Percentiles rank a stretch among this genome's conserved stretches.
phyloP scores from a whole-genome alignment of 495 filamentous ascomycete genomes.

The Filosporella fistucella region DNA sequence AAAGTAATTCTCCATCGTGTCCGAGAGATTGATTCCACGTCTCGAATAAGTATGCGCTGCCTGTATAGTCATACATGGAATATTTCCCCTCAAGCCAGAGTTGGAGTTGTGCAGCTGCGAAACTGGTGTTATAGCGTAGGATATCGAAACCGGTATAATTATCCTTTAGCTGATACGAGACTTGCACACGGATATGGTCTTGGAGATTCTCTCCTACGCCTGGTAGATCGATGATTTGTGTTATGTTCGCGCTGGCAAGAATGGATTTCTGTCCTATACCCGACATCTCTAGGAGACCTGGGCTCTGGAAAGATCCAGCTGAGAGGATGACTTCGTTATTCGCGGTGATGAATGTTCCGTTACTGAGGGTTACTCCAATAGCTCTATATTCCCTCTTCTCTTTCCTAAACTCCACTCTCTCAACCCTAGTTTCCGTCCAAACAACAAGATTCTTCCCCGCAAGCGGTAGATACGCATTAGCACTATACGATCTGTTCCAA shows the following conservation, averaged over 20 bases:
- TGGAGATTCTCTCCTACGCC: constrained; percentile 61
- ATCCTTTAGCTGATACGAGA: constrained; percentile 22
- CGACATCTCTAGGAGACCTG: constrained; percentile 8
- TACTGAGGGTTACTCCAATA: constrained; percentile 25
- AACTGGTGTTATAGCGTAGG: constrained; percentile 22
- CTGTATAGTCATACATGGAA: constrained; percentile 26
- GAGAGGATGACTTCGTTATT: constrained; percentile 19
- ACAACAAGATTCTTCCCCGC: constrained; percentile 40
- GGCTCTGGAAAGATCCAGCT: constrained; percentile 26
- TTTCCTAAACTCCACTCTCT: constrained; percentile 38
- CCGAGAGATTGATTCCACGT: constrained; percentile 6
- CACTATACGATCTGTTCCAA: constrained; percentile 35
- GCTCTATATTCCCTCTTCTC: constrained; percentile 7
- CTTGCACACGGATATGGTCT: constrained; percentile 41
- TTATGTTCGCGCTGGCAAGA: constrained; percentile 41
- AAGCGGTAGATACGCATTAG: constrained; percentile 16
- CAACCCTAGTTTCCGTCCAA: constrained; percentile 39
- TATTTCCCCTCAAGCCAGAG: constrained; percentile 9
- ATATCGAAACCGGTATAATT: constrained; percentile 20
- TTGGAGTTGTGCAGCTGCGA: constrained; percentile 19
- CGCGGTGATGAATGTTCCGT: constrained; percentile 18
- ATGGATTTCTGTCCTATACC: constrained; percentile 22
- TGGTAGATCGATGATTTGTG: constrained; percentile 50
- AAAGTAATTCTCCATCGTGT: constrained; percentile 5
- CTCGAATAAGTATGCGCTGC: constrained; percentile 22